phyloP scores from a whole-genome alignment of 352 stramenopile genomes.

The Pythium aquatile region DNA sequence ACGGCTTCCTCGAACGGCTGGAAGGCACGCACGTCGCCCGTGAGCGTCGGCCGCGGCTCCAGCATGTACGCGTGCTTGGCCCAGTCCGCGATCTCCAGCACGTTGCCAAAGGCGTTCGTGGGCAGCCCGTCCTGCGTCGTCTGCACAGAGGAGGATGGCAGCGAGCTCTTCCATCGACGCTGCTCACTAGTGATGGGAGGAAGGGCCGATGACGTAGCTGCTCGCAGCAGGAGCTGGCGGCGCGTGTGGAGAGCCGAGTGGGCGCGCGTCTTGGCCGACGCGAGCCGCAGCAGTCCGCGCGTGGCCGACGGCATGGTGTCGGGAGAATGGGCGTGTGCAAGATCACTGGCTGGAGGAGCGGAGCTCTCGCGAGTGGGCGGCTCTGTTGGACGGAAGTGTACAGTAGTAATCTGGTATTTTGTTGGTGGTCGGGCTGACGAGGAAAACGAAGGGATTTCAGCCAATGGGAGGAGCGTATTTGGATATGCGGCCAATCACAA shows the following conservation, averaged over 20 bases:
- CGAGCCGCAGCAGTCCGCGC: conserved; percentile 20
- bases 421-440: conserved; percentile 17
- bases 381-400: background rate
- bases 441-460: conserved; percentile 1
- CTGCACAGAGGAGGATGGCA: conserved; percentile 7
- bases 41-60: conserved; percentile 44
- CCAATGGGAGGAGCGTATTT: conserved; percentile 9
- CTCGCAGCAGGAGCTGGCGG: conserved; percentile 3
- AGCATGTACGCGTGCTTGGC: conserved; percentile 51
- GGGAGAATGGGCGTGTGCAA: background rate
- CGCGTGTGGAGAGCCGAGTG: conserved; percentile 3
- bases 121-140: conserved; percentile 1
- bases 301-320: conserved; percentile 10
- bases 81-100: conserved; percentile 56
- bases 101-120: conserved; percentile 25
- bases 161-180: conserved; percentile 27
- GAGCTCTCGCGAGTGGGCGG: conserved; percentile 1
- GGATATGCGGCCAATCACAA: conserved; percentile 14
- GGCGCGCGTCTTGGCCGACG: conserved; percentile 9
- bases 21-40: conserved; percentile 30
- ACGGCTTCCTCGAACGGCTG: conserved; percentile 23
- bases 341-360: conserved; percentile 1
- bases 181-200: background rate
- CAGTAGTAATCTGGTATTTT: conserved; percentile 8
- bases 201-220: background rate